These are phyloP conservation scores for Emericellopsis atlantica DNA, from an alignment of 2,329 filamentous ascomycete species.

Conservation along the genomic window DNA sequence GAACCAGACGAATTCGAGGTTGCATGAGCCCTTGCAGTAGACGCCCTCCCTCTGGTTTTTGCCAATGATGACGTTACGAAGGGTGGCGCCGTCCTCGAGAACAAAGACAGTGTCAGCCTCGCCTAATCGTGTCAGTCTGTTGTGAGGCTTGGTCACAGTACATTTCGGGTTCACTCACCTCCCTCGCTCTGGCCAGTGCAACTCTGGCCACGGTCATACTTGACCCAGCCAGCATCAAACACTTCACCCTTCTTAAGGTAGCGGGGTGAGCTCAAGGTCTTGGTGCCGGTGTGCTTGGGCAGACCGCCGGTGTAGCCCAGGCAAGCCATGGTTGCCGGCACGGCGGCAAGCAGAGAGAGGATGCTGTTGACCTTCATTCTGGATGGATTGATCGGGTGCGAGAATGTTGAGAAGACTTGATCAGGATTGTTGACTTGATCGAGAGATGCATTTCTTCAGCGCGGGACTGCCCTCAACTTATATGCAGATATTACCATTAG, in stretches of 20 bases:
- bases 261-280: constrained; percentile 14
- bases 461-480: too few relatives aligned
- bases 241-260: constrained; percentile 11
- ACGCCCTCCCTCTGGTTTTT: constrained; percentile 12
- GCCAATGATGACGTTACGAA: constrained; percentile 11
- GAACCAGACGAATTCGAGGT: constrained; percentile 12
- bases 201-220: constrained; percentile 19
- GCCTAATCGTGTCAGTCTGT: background rate
- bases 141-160: background rate
- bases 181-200: constrained; percentile 9
- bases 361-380: background rate
- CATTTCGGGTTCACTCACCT: background rate
- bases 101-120: constrained; percentile 9
- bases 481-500: too few relatives aligned
- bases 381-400: too few relatives aligned
- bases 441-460: too few relatives aligned
- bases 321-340: constrained; percentile 7
- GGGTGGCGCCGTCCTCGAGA: constrained; percentile 8
- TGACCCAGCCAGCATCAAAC: constrained; percentile 16
- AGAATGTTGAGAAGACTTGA: too few relatives aligned
- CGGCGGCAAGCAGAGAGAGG: background rate
- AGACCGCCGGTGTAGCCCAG: constrained; percentile 11
- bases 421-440: too few relatives aligned
- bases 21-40: constrained; percentile 13
- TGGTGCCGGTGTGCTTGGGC: constrained; percentile 9